phyloP scores from a whole-genome alignment of 2,329 filamentous ascomycete species.

The Trichoderma asperellum region DNA sequence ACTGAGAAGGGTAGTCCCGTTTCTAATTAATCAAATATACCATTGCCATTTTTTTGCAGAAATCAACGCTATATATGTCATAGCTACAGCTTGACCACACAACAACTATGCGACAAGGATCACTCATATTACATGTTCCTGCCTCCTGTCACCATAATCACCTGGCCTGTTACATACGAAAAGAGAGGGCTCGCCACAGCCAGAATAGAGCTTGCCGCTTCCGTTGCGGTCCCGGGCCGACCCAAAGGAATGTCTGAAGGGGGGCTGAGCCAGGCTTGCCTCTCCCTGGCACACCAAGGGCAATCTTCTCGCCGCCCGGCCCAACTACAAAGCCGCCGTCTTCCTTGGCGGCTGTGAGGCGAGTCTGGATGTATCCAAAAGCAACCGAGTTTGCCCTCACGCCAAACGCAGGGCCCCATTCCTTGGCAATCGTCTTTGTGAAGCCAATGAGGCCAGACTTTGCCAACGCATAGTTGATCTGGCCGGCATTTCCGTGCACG shows the following conservation, averaged over 20 bases:
- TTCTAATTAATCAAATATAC: slow-evolving; percentile 22
- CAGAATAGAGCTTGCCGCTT: slow-evolving; percentile 77
- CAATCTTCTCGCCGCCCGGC: slow-evolving; percentile 74
- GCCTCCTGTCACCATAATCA: slow-evolving; percentile 83
- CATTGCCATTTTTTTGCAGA: slow-evolving; percentile 10
- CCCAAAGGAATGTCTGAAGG: slow-evolving; percentile 77
- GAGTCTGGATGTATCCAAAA: slow-evolving; percentile 80
- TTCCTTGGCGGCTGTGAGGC: slow-evolving; percentile 84
- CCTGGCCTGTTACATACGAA: slow-evolving; percentile 84
- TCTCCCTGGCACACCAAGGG: slow-evolving; percentile 70
- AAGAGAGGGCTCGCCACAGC: slow-evolving; percentile 82
- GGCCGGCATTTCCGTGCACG: slow-evolving; percentile 85
- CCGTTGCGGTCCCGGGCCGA: slow-evolving; percentile 74
- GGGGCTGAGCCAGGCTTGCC: slow-evolving; percentile 49
- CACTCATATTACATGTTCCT: slow-evolving; percentile 55
- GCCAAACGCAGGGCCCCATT: slow-evolving; percentile 85
- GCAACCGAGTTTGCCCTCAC: slow-evolving; percentile 83
- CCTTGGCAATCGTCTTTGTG: slow-evolving; percentile 87
- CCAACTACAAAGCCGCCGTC: slow-evolving; percentile 77
- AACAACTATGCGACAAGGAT: background rate
- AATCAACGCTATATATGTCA: background rate
- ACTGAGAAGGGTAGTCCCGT: slow-evolving; percentile 32
- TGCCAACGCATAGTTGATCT: slow-evolving; percentile 84
- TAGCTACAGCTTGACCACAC: background rate
- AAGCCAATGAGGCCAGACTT: slow-evolving; percentile 84